phyloP scores from a whole-genome alignment of 495 filamentous ascomycete species.

The Friedmanniomyces endolithicus region DNA sequence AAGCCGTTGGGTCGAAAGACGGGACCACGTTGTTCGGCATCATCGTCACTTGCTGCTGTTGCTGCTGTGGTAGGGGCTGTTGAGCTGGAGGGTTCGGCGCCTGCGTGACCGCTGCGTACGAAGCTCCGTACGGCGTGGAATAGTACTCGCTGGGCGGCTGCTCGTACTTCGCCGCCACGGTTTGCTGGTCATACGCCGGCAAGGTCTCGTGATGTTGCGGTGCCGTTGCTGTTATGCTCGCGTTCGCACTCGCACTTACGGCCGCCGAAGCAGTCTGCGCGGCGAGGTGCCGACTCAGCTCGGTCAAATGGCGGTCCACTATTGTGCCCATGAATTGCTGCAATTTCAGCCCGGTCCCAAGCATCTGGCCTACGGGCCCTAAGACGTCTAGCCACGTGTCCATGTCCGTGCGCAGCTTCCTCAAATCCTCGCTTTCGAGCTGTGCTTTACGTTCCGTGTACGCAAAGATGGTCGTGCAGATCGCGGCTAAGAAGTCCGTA shows the following conservation, averaged over 20 bases:
- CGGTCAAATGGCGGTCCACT: slow-evolving; percentile 23
- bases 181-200: background rate
- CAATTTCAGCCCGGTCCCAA: slow-evolving; percentile 39
- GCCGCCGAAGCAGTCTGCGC: slow-evolving; percentile 15
- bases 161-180: background rate
- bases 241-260: background rate
- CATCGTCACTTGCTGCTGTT: background rate
- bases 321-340: slow-evolving; percentile 26
- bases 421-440: slow-evolving; percentile 42
- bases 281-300: slow-evolving; percentile 24
- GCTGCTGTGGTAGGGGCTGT: background rate
- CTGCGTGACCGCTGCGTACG: background rate
- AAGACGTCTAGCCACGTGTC: slow-evolving; percentile 54
- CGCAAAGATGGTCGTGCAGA: slow-evolving; percentile 59
- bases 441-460: slow-evolving; percentile 52
- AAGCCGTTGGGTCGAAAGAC: slow-evolving; percentile 7
- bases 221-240: background rate
- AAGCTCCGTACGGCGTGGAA: background rate
- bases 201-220: background rate
- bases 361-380: slow-evolving; percentile 46
- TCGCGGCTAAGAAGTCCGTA: slow-evolving; percentile 58
- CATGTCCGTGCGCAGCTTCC: slow-evolving; percentile 52
- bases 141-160: background rate
- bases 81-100: background rate
- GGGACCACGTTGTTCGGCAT: background rate